Evolutionary conservation across 257 asterid genomes (phyloP).

Genomic region (Nyctanthes arbortristis): DNA sequence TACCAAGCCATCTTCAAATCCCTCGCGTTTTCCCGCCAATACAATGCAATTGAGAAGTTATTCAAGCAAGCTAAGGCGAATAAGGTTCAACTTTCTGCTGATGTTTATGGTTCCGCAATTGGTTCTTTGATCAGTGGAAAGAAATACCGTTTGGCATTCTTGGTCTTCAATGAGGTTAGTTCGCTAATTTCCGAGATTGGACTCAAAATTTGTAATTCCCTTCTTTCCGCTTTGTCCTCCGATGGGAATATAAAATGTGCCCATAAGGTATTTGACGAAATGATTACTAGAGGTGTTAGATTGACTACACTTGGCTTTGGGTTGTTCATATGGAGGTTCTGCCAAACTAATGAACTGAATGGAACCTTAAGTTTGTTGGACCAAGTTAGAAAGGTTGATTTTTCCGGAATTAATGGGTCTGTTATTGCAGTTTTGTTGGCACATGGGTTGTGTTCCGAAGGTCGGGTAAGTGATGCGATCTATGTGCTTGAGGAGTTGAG

Average conservation of each 20-base stretch:
- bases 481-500: constrained; percentile 67
- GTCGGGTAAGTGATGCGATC: constrained; percentile 48
- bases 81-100: constrained; percentile 46
- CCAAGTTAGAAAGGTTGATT: constrained; percentile 42
- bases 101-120: constrained; percentile 46
- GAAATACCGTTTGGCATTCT: constrained; percentile 57
- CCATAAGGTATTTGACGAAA: constrained; percentile 65
- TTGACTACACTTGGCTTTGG: constrained; percentile 79
- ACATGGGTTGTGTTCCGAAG: constrained; percentile 59
- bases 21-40: constrained; percentile 71
- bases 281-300: constrained; percentile 48
- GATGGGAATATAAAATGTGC: constrained; percentile 56
- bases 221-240: constrained; percentile 66
- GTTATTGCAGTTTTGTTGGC: constrained; percentile 60
- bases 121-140: constrained; percentile 51
- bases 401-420: constrained; percentile 63
- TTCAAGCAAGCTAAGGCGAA: constrained; percentile 55
- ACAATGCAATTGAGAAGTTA: constrained; percentile 54
- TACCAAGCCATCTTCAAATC: constrained; percentile 72
- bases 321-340: constrained; percentile 68
- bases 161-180: constrained; percentile 45
- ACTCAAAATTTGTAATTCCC: constrained; percentile 62
- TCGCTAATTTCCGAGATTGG: constrained; percentile 42
- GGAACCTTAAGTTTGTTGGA: constrained; percentile 57
- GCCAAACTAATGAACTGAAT: constrained; percentile 42